Evolutionary conservation across 495 filamentous ascomycete genomes (phyloP).

Genomic region (Tuber borchii): DNA sequence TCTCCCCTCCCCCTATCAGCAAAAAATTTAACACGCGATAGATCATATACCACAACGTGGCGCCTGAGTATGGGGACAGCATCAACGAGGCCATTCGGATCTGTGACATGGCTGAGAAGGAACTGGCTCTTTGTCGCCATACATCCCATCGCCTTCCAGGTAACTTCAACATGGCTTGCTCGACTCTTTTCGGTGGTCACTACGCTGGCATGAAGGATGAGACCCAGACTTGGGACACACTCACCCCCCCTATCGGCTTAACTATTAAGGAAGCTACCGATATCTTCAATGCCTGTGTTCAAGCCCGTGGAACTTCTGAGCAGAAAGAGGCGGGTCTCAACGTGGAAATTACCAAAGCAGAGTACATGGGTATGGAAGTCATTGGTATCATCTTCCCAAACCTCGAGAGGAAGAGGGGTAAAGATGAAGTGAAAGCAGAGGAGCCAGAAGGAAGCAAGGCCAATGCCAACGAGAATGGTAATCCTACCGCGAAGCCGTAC

Average conservation of each 20-base stretch:
- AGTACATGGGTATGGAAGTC: constrained; percentile 56
- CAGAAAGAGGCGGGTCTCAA: constrained; percentile 29
- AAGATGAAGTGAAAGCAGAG: constrained; percentile 40
- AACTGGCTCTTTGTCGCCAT: constrained; percentile 55
- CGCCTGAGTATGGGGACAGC: constrained; percentile 65
- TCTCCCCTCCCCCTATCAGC: not conserved
- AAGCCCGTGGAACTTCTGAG: constrained; percentile 45
- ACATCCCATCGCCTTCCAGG: constrained; percentile 57
- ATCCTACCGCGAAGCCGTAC: constrained; percentile 3
- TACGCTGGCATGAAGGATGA: constrained; percentile 45
- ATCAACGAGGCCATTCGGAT: constrained; percentile 59
- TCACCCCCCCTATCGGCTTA: constrained; percentile 36
- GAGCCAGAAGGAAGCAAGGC: constrained; percentile 13
- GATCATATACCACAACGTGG: constrained; percentile 72
- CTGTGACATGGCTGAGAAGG: constrained; percentile 61
- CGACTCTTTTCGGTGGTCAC: constrained; percentile 42
- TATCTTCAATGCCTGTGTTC: constrained; percentile 47
- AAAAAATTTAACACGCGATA: not conserved
- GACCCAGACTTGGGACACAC: constrained; percentile 27
- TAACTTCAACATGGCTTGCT: constrained; percentile 56
- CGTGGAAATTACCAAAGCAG: constrained; percentile 40
- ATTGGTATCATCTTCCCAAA: constrained; percentile 44
- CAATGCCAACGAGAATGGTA: constrained; percentile 5
- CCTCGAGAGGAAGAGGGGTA: constrained; percentile 35
- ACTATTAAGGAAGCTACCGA: constrained; percentile 46